phyloP scores from a whole-genome alignment of 225 moss, liverwort and hornwort species.

The Thuidium tamariscinum region DNA sequence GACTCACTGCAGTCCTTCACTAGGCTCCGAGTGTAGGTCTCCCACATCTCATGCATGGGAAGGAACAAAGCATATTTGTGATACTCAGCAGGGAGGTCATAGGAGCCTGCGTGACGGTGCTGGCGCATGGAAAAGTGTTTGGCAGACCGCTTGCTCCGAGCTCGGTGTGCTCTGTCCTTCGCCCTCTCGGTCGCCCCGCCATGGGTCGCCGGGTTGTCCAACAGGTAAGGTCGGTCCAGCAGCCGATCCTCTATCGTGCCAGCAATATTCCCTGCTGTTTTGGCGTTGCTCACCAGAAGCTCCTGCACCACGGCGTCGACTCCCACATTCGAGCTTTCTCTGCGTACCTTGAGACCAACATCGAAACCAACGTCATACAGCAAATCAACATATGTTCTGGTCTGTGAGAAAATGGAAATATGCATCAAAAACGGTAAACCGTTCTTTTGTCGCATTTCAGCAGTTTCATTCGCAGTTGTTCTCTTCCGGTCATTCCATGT shows the following conservation, averaged over 20 bases:
- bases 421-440: background rate
- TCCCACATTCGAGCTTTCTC: slow-evolving; percentile 16
- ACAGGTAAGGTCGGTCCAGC: slow-evolving; percentile 43
- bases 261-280: slow-evolving; percentile 40
- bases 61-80: slow-evolving; percentile 44
- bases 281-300: slow-evolving; percentile 52
- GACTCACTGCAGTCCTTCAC: slow-evolving; percentile 46
- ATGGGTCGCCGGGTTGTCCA: slow-evolving; percentile 67
- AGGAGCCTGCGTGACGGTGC: slow-evolving; percentile 66
- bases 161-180: slow-evolving; percentile 35
- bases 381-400: background rate
- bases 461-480: background rate
- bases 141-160: slow-evolving; percentile 44
- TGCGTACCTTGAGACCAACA: slow-evolving; percentile 13
- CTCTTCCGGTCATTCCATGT: background rate
- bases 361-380: background rate
- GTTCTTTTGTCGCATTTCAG: background rate
- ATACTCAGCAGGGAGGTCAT: slow-evolving; percentile 35
- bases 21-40: slow-evolving; percentile 40
- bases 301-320: slow-evolving; percentile 46
- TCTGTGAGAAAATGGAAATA: background rate
- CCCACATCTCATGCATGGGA: slow-evolving; percentile 77
- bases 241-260: slow-evolving; percentile 48
- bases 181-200: slow-evolving; percentile 46
- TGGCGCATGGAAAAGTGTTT: slow-evolving; percentile 56